Evolutionary conservation across 2,329 filamentous ascomycete genomes (phyloP).

Genomic region (Helotiales sp.): DNA sequence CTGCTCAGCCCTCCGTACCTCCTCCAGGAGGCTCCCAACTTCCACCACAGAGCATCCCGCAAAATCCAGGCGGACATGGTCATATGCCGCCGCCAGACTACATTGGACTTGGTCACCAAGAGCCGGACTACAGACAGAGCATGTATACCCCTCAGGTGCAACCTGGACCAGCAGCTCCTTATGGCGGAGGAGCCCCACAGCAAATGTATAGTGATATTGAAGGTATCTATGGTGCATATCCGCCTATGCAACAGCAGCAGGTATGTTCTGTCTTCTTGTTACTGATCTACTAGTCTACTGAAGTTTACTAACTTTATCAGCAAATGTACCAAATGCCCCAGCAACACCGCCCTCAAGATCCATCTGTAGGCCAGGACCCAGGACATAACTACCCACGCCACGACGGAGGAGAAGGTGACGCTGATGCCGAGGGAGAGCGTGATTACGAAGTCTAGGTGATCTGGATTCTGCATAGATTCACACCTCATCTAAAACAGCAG

Average conservation of each 20-base stretch:
- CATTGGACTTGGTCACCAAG: slow-evolving; percentile 63
- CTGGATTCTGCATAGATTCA: not conserved
- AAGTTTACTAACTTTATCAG: slow-evolving; percentile 31
- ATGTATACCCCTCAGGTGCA: slow-evolving; percentile 87
- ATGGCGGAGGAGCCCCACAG: slow-evolving; percentile 73
- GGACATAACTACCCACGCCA: slow-evolving; percentile 46
- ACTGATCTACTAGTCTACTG: not conserved
- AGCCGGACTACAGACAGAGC: slow-evolving; percentile 77
- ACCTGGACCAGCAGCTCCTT: slow-evolving; percentile 70
- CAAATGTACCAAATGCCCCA: slow-evolving; percentile 49
- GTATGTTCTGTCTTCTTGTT: slow-evolving; percentile 53
- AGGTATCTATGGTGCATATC: slow-evolving; percentile 80
- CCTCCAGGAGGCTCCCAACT: slow-evolving; percentile 56
- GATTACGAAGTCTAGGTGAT: slow-evolving; percentile 47
- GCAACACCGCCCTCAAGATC: slow-evolving; percentile 46
- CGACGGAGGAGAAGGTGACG: slow-evolving; percentile 49
- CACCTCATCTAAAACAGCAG: not conserved
- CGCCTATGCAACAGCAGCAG: slow-evolving; percentile 81
- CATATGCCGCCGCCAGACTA: slow-evolving; percentile 69
- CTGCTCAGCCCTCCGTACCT: slow-evolving; percentile 52
- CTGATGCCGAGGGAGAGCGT: slow-evolving; percentile 51
- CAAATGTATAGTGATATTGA: slow-evolving; percentile 83
- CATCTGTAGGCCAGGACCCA: slow-evolving; percentile 45
- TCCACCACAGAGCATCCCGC: slow-evolving; percentile 57
- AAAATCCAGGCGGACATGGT: slow-evolving; percentile 49